A percentile compares a stretch with the other conserved stretches of the same genome.
Conservation (phyloP, 1,284 basidiomycete species). For the Leccinum pachyderme region DNA sequence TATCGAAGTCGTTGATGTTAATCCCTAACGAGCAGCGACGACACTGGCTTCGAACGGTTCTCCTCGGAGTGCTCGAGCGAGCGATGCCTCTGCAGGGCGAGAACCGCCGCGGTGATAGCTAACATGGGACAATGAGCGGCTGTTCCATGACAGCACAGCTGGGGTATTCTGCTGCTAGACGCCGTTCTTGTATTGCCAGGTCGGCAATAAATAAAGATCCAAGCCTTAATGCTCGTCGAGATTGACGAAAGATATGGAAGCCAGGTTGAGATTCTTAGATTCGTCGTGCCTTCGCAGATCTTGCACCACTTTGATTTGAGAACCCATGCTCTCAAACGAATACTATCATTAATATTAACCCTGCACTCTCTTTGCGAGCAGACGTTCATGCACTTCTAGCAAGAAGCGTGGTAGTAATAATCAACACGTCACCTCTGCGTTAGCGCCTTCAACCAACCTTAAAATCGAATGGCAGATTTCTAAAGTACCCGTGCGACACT, state of each 20-base stretch:
- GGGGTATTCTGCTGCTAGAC: constrained; percentile 16
- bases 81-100: constrained; percentile 5
- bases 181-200: constrained; percentile 17
- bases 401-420: constrained; percentile 12
- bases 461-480: constrained; percentile 17
- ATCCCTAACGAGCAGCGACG: constrained; percentile 15
- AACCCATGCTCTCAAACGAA: neutral
- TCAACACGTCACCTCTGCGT: constrained; percentile 19
- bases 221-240: constrained; percentile 17
- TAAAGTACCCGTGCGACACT: constrained; percentile 3
- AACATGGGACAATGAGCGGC: constrained; percentile 1
- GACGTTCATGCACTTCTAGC: neutral
- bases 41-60: constrained; percentile 12
- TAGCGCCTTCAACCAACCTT: constrained; percentile 15
- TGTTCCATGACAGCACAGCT: constrained; percentile 16
- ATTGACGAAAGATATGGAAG: constrained; percentile 29
- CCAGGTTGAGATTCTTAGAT: constrained; percentile 23
- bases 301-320: constrained; percentile 17
- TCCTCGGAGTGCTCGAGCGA: constrained; percentile 23
- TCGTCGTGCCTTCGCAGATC: constrained; percentile 29
- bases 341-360: neutral
- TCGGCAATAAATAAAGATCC: constrained; percentile 18
- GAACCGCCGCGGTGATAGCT: constrained; percentile 30
- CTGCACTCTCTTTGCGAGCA: constrained; percentile 2
- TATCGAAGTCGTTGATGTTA: constrained; percentile 20